These are phyloP conservation scores for Tricholoma terreum DNA, from an alignment of 768 basidiomycete species.

Conservation along the genomic window DNA sequence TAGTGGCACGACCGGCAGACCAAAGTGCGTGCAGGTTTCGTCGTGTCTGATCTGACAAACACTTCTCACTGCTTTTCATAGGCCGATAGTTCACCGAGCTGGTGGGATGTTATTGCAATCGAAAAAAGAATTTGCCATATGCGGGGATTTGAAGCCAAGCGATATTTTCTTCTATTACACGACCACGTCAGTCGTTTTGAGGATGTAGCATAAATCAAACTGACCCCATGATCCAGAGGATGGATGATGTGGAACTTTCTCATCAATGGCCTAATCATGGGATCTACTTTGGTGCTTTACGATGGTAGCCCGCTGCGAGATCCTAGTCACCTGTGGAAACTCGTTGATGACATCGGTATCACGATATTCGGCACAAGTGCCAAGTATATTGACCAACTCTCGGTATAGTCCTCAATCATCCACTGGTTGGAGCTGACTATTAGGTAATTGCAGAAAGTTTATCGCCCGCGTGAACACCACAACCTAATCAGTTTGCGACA, in stretches of 20 bases:
- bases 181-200: constrained; percentile 54
- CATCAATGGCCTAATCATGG: constrained; percentile 58
- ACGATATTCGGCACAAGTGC: constrained; percentile 83
- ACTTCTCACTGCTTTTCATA: constrained; percentile 25
- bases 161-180: constrained; percentile 86
- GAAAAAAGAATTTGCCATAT: constrained; percentile 68
- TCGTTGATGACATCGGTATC: constrained; percentile 66
- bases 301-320: constrained; percentile 78
- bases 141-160: constrained; percentile 58
- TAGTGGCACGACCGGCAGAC: constrained; percentile 76
- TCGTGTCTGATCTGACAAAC: background rate
- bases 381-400: constrained; percentile 77
- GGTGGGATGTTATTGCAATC: constrained; percentile 77
- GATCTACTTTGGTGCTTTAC: constrained; percentile 73
- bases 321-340: constrained; percentile 62
- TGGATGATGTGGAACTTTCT: constrained; percentile 96
- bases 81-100: constrained; percentile 75
- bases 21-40: constrained; percentile 45
- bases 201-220: background rate
- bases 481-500: constrained; percentile 56
- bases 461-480: constrained; percentile 65
- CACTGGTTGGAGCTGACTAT: constrained; percentile 9
- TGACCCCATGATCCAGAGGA: constrained; percentile 41
- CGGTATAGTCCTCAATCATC: constrained; percentile 39
- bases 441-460: constrained; percentile 50